phyloP scores from a whole-genome alignment of 2,329 filamentous ascomycete species.

The Hymenoscyphus repandus region DNA sequence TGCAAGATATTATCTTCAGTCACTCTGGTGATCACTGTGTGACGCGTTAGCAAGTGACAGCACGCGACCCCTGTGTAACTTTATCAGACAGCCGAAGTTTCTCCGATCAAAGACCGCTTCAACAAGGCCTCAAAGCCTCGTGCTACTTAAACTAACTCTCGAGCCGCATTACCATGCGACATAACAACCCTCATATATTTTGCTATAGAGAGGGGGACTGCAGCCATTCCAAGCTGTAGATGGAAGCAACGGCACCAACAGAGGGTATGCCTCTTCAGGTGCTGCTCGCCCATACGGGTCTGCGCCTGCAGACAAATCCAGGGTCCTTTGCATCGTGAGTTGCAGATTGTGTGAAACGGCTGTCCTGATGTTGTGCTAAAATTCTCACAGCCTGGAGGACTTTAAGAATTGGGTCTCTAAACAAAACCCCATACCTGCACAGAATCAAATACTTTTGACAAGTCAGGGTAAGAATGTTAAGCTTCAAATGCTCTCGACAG shows the following conservation, averaged over 20 bases:
- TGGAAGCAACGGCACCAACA: slow-evolving; percentile 12
- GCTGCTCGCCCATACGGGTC: slow-evolving; percentile 88
- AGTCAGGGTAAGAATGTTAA: slow-evolving; percentile 52
- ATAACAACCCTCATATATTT: slow-evolving; percentile 9
- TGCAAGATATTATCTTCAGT: neutral
- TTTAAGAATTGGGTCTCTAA: slow-evolving; percentile 76
- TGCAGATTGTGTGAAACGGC: neutral
- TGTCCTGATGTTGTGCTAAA: slow-evolving; percentile 12
- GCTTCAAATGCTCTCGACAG: slow-evolving; percentile 68
- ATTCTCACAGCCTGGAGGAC: slow-evolving; percentile 63
- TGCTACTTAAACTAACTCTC: slow-evolving; percentile 6
- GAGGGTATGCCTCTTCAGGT: slow-evolving; percentile 78
- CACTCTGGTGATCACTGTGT: no score
- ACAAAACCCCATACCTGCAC: slow-evolving; percentile 65
- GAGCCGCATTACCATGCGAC: slow-evolving; percentile 15
- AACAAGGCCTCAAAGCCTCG: slow-evolving; percentile 18
- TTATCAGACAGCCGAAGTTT: no score
- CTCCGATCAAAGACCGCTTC: neutral
- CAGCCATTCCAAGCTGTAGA: slow-evolving; percentile 26
- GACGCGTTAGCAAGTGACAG: no score
- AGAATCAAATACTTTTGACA: slow-evolving; percentile 84
- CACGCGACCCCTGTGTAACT: no score
- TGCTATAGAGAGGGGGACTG: slow-evolving; percentile 15
- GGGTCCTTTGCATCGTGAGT: slow-evolving; percentile 69
- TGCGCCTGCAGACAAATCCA: slow-evolving; percentile 74